These are phyloP conservation scores for Papiliotrema fonsecae DNA, from an alignment of 1,284 basidiomycete species.

Conservation along the genomic window DNA sequence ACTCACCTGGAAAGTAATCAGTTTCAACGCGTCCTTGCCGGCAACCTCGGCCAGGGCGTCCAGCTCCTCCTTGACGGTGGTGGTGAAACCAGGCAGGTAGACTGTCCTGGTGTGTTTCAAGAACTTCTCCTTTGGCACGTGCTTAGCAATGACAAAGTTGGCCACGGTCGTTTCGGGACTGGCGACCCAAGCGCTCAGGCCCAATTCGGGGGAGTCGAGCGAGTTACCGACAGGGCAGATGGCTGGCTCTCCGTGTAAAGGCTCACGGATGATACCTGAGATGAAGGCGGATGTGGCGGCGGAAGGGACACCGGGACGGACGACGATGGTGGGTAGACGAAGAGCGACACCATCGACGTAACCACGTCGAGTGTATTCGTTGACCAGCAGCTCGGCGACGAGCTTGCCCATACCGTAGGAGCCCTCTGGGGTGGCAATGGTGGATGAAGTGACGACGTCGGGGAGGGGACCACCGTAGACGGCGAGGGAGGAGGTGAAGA, in stretches of 20 bases:
- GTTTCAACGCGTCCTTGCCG: constrained; percentile 39
- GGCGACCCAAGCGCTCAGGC: constrained; percentile 56
- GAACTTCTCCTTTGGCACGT: constrained; percentile 53
- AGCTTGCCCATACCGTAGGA: constrained; percentile 61
- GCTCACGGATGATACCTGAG: constrained; percentile 61
- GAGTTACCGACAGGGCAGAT: constrained; percentile 55
- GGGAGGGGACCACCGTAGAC: constrained; percentile 62
- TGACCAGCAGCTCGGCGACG: constrained; percentile 57
- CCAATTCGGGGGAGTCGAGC: constrained; percentile 41
- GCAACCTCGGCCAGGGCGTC: constrained; percentile 42
- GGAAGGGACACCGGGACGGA: constrained; percentile 56
- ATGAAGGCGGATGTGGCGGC: constrained; percentile 60
- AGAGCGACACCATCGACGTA: constrained; percentile 60
- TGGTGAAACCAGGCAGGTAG: constrained; percentile 47
- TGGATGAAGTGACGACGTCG: constrained; percentile 52
- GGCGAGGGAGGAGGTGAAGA: constrained; percentile 62
- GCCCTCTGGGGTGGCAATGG: constrained; percentile 57
- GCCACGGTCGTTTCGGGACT: constrained; percentile 55
- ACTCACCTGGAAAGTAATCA: constrained; percentile 41
- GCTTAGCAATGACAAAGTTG: constrained; percentile 57
- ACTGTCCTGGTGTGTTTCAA: constrained; percentile 52
- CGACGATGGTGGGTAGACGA: constrained; percentile 60
- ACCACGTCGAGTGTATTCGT: constrained; percentile 60
- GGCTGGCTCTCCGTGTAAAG: constrained; percentile 54
- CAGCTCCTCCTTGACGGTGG: constrained; percentile 42